Percentiles rank a stretch among this genome's conserved stretches.
phyloP scores from a whole-genome alignment of 2,329 filamentous ascomycete genomes.

The Davidsoniella virescens region DNA sequence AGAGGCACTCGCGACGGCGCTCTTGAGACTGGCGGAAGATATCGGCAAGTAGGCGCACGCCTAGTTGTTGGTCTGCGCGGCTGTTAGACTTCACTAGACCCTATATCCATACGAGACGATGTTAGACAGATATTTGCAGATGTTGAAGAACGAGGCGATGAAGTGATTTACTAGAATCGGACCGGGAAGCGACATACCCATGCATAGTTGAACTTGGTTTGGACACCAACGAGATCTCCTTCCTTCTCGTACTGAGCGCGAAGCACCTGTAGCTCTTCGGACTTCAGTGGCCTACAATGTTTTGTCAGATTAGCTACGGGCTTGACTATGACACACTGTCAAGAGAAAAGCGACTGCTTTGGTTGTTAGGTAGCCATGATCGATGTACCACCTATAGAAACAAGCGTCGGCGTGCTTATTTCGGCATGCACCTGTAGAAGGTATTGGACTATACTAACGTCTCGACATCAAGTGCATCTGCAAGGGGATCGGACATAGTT shows the following conservation, averaged over 20 bases:
- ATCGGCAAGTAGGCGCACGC: constrained; percentile 81
- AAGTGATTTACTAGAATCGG: not conserved
- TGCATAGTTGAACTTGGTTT: constrained; percentile 99
- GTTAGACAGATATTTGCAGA: constrained; percentile 4
- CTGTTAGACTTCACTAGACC: constrained; percentile 85
- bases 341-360: no score
- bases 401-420: not conserved
- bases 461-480: constrained; percentile 96
- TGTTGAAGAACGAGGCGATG: not conserved
- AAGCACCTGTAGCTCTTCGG: constrained; percentile 81
- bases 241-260: constrained; percentile 94
- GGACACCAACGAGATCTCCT: constrained; percentile 87
- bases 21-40: constrained; percentile 92
- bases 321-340: no score
- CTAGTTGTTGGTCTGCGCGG: constrained; percentile 80
- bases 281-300: constrained; percentile 58
- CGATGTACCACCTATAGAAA: not conserved
- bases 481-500: constrained; percentile 3
- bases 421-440: no score
- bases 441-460: constrained; percentile 38
- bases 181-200: constrained; percentile 47
- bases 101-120: constrained; percentile 26
- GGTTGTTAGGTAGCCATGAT: not conserved
- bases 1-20: constrained; percentile 89
- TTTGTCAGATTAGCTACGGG: not conserved